Base-by-base conservation (phyloP, 2,329 filamentous ascomycete species). In the Colletotrichum theobromicola region DNA sequence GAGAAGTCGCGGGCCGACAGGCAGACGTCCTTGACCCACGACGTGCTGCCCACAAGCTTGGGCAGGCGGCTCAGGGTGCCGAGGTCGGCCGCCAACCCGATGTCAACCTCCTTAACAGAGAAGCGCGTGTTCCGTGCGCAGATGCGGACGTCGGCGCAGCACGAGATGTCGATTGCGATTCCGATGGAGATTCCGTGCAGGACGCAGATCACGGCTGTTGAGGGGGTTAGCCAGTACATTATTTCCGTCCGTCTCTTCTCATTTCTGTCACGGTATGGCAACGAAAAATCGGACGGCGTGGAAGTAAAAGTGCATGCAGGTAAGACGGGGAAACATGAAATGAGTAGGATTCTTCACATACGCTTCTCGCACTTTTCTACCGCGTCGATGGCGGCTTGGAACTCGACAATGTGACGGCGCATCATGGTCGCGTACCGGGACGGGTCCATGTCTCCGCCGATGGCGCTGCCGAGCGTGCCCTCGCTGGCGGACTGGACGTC, bases 341-440 rank as follows among this genome's bases (percentile, higher is more conserved):
- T 50, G 72, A 26, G 7, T 18, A 9, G 32, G 7, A 9, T 0
- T 32, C 15, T 24, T 30, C 3, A 87, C 90, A 78, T 84, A 93
- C 92, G 95, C 85, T 98, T 98, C 85, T 97, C 94, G 84, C 96
- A 98, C 78, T 90, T 92, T 83, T 98, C 96, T 67, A 98, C 86
- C 16, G 92, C 89, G 2, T 88, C 89, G 76, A 99, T 92, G 79
- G 92, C 94, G 66, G 90, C 89, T 84, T 99, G 97, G 83, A 98
- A 97, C 76, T 95, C 92, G 75, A 89, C 84, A 72, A 98, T 93
- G 82, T 95, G 90, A 35, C 92, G 89, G 63, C 94, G 90, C 64
- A 96, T 79, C 5, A 80, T 79, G 42, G 88, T 88, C 0, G 94
- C 93, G 77, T 86, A 90, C 76, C 95, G 90, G 4, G 93, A 93